phyloP scores from a whole-genome alignment of 805 yeast genomes.

The Teunomyces barrocoloradensis region DNA sequence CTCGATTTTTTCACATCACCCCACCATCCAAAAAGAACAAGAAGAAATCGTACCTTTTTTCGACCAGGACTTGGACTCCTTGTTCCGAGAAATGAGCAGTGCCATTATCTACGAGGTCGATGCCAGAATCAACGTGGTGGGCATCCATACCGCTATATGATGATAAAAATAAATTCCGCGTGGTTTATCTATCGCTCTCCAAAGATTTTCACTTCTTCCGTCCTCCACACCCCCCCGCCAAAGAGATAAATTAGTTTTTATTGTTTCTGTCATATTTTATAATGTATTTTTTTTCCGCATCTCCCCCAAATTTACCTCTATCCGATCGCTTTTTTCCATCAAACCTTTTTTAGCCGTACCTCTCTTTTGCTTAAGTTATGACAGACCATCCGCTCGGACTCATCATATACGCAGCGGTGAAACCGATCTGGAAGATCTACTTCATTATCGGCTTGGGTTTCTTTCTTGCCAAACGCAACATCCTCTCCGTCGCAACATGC shows the following conservation, averaged over 20 bases:
- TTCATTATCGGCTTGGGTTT: conserved; percentile 68
- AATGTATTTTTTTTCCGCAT: too few relatives aligned
- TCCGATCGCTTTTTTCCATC: too few relatives aligned
- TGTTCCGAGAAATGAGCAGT: conserved; percentile 19
- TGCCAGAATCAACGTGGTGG: conserved; percentile 21
- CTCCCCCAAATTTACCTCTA: too few relatives aligned
- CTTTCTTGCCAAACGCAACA: conserved; percentile 57
- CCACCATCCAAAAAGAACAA: conserved; percentile 7
- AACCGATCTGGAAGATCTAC: conserved; percentile 84
- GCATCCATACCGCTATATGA: conserved; percentile 5
- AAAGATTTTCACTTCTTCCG: too few relatives aligned
- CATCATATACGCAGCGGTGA: conserved; percentile 73
- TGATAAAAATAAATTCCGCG: too few relatives aligned
- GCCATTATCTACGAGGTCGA: conserved; percentile 21
- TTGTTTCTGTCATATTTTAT: too few relatives aligned
- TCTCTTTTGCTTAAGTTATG: neutral
- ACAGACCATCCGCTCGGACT: conserved; percentile 46
- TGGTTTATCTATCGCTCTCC: too few relatives aligned
- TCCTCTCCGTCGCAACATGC: conserved; percentile 64
- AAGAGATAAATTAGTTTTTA: too few relatives aligned
- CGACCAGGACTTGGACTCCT: conserved; percentile 15
- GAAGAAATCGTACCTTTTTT: conserved; percentile 2
- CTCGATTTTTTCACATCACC: conserved; percentile 12
- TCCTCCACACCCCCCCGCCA: too few relatives aligned
- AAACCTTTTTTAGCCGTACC: neutral